Conservation (phyloP, 495 filamentous ascomycete species). For the Podospora australis region DNA sequence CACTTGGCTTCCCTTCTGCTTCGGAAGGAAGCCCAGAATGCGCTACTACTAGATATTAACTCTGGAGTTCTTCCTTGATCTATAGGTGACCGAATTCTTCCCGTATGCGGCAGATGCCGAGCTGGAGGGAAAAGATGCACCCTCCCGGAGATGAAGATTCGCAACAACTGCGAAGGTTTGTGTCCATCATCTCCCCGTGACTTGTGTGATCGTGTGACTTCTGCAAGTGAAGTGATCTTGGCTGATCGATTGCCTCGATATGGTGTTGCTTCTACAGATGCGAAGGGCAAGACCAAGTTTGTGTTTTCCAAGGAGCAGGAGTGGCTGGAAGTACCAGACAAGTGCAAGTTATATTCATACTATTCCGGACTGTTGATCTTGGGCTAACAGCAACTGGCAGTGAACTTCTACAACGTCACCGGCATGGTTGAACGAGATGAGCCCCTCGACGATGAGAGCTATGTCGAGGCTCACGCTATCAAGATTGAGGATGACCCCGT, state of each 20-base stretch:
- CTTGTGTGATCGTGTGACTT: not conserved
- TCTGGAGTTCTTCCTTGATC: too few relatives aligned
- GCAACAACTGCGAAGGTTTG: constrained; percentile 17
- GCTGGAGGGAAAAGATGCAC: constrained; percentile 16
- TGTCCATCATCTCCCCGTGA: not conserved
- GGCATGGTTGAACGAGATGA: too few relatives aligned
- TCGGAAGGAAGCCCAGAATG: too few relatives aligned
- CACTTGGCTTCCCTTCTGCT: too few relatives aligned
- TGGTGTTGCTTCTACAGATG: constrained; percentile 5
- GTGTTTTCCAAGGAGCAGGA: constrained; percentile 22
- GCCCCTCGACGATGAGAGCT: too few relatives aligned
- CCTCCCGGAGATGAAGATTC: constrained; percentile 25
- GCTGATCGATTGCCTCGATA: not conserved
- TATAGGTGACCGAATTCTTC: constrained; percentile 39
- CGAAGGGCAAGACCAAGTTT: constrained; percentile 17
- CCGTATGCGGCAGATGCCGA: constrained; percentile 35
- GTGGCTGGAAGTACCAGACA: constrained; percentile 27
- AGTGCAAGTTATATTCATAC: constrained; percentile 23
- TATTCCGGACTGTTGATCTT: too few relatives aligned
- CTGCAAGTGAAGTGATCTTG: not conserved
- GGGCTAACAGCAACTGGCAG: too few relatives aligned
- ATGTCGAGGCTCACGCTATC: too few relatives aligned
- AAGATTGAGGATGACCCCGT: too few relatives aligned
- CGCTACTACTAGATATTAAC: too few relatives aligned
- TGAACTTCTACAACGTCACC: too few relatives aligned